Evolutionary conservation across 2,329 filamentous ascomycete species (phyloP).

Genomic region (Hyphodiscus sp.): DNA sequence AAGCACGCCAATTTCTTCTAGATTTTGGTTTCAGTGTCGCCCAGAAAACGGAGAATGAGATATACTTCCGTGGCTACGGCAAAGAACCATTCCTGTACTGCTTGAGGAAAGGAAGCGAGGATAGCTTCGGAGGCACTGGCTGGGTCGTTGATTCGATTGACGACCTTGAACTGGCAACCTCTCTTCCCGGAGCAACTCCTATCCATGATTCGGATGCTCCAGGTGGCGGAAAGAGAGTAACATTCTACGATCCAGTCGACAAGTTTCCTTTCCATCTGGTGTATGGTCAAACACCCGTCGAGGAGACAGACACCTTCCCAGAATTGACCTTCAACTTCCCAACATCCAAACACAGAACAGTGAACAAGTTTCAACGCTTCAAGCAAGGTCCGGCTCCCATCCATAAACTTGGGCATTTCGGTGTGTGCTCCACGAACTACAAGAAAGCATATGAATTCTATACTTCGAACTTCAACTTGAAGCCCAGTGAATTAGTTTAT

Average conservation of each 20-base stretch:
- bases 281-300: slow-evolving; percentile 41
- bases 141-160: slow-evolving; percentile 51
- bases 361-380: slow-evolving; percentile 46
- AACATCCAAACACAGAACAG: slow-evolving; percentile 40
- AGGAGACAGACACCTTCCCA: slow-evolving; percentile 34
- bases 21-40: slow-evolving; percentile 21
- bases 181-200: slow-evolving; percentile 39
- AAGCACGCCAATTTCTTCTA: slow-evolving; percentile 19
- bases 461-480: slow-evolving; percentile 43
- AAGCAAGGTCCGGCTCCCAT: slow-evolving; percentile 41
- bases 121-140: slow-evolving; percentile 49
- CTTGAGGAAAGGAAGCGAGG: slow-evolving; percentile 39
- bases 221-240: slow-evolving; percentile 45
- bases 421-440: slow-evolving; percentile 46
- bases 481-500: slow-evolving; percentile 37
- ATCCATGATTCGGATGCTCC: slow-evolving; percentile 47
- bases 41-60: slow-evolving; percentile 30
- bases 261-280: slow-evolving; percentile 47
- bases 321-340: slow-evolving; percentile 43
- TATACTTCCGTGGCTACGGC: slow-evolving; percentile 57
- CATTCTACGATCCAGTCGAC: slow-evolving; percentile 34
- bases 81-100: slow-evolving; percentile 53
- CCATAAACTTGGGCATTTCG: slow-evolving; percentile 50
- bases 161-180: slow-evolving; percentile 46
- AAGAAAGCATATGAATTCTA: slow-evolving; percentile 45